phyloP scores from a whole-genome alignment of 805 yeast genomes.

The Babjeviella inositovora region DNA sequence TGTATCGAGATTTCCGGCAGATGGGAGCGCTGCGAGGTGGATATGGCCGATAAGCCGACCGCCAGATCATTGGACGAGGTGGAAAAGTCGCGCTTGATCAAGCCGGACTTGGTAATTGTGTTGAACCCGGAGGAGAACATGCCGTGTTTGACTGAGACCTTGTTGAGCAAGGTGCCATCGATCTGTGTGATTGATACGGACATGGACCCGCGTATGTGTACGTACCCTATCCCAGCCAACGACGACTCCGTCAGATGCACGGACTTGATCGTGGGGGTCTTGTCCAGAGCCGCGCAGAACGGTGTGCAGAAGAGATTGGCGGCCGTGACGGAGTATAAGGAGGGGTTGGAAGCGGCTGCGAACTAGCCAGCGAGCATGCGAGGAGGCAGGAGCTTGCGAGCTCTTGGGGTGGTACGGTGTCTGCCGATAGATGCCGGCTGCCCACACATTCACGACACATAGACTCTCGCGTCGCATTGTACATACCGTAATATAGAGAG shows the following conservation, averaged over 20 bases:
- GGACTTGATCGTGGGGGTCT: constrained; percentile 65
- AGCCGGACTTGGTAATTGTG: constrained; percentile 80
- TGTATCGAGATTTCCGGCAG: constrained; percentile 43
- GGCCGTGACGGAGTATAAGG: constrained; percentile 6
- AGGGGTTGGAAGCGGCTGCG: too few relatives aligned
- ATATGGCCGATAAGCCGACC: constrained; percentile 56
- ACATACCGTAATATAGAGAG: too few relatives aligned
- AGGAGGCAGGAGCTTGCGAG: too few relatives aligned
- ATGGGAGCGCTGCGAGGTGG: constrained; percentile 61
- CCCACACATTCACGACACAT: too few relatives aligned
- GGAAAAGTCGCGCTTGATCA: constrained; percentile 38
- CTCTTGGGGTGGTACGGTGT: too few relatives aligned
- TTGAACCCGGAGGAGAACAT: constrained; percentile 82
- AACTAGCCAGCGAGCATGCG: too few relatives aligned
- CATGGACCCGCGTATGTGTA: constrained; percentile 75
- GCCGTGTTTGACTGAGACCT: constrained; percentile 69
- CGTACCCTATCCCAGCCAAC: constrained; percentile 93
- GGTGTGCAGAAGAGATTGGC: constrained; percentile 49
- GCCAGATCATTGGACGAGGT: constrained; percentile 33
- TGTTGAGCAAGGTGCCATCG: constrained; percentile 73
- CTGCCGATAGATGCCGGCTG: too few relatives aligned
- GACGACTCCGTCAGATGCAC: constrained; percentile 81
- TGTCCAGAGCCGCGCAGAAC: constrained; percentile 71
- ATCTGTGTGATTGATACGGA: constrained; percentile 91
- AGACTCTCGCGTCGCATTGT: too few relatives aligned